Base-by-base conservation (phyloP, 2,329 filamentous ascomycete species). In the Madurella mycetomatis region DNA sequence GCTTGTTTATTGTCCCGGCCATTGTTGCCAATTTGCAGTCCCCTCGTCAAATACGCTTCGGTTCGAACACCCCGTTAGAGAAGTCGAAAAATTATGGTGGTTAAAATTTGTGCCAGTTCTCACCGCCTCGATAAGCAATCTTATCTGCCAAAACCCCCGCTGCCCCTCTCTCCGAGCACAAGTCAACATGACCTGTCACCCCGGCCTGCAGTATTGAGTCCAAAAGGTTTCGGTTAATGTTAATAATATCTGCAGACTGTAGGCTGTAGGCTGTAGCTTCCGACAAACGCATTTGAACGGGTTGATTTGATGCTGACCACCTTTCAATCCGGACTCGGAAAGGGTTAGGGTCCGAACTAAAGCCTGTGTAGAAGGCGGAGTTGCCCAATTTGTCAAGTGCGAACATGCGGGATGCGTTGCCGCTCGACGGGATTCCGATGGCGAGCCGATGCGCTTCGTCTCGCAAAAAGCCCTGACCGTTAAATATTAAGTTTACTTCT, bases 1-100 rank as follows among this genome's bases (percentile, higher is more conserved):
- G 78, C 56, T 81, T 81, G 62, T 73, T 81, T 49, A 81, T 75
- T 65, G 77, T 73, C 57, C 78, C 77, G 52, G 77, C 78, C 78
- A 81, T 81, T 59, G 59, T 69, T 51, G 41, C 30, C 50, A 47
- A 54, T 47, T 53, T 43, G 16, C 32, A 40, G 41, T 56, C 39
- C 25, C 17, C 30, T 49, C 44, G n/a, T 43, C 25, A 17, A 25
- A 49, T 18, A 41, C 45, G 41, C 31, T 16, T 19, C 34, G 34
- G 30, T 25, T 41, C 31, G 34, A 9, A 17, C 12, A 49, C 31
- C 44, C 13, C 25, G 31, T 11, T 11, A 13, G 42, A 34, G 39
- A 49, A 47, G 42, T 45, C 46, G 60, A 62, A 64, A 63, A 63
- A 63, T 54, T 62, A 57, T 59, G 54, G 60, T 57, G 56, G 54